Evolutionary conservation across 2,329 filamentous ascomycete genomes (phyloP), one percentile per base, ranked within the genome.

Genomic region (Blastomyces percursus): DNA sequence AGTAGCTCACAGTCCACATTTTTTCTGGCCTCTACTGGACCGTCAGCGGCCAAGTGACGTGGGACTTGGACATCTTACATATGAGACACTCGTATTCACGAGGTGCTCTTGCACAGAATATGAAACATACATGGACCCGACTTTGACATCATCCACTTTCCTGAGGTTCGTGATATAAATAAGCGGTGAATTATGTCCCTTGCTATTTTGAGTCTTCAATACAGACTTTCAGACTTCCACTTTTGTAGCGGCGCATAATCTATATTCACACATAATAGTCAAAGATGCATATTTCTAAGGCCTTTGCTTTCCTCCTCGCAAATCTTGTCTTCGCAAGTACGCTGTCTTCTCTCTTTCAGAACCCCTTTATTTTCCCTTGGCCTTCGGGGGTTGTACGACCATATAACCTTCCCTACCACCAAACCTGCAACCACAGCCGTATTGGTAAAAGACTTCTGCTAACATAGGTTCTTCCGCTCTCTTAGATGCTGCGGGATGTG

Each of bases 251-350:
- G n/a, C 11, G 5, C 12, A 35, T 42, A 59, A 46, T 46, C 38
- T 16, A 46, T 1, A 30, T 21, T 46, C 21, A 48, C 14, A 57
- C 38, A 11, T 30, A 21, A 32, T 16, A 35, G 8, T 42, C 12
- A n/a, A 46, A 32, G 12, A 59, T 59, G 57, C 42, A 59, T 59
- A 7, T 48, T 59, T 19, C 57, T 21, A 59, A 59, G 27, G 24
- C 42, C 1, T 48, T 59, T 35, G 57, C 57, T 35, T 35, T 59
- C 27, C 24, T 59, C n/a, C 14, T 59, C 3, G 24, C 21, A n/a
- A 32, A 59, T 35, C 42, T 59, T 48, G 57, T 27, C 19, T 7
- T 50, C 19, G 27, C 57, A 46, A 48, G 57, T 59, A 58, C 48
- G 42, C 16, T 16, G 40, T 12, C 19, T 30, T 19, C 2, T 59